phyloP scores from a whole-genome alignment of 192 early-diverging fungal species.

The Mortierella alpina region DNA sequence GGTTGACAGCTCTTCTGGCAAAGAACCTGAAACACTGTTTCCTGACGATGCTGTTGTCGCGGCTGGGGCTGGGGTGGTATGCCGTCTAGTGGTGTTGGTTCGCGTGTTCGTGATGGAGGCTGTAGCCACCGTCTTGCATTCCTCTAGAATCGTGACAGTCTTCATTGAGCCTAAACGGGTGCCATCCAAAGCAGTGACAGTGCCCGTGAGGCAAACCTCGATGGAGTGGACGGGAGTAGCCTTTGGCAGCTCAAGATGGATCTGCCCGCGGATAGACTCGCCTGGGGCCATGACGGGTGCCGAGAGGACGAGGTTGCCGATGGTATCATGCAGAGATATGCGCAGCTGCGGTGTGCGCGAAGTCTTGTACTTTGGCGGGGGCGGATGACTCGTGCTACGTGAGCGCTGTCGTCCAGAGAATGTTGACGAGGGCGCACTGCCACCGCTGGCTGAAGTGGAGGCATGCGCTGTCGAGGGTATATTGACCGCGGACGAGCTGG shows the following conservation, averaged over 20 bases:
- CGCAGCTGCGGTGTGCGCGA: constrained; percentile 48
- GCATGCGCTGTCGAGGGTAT: neutral
- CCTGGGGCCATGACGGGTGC: constrained; percentile 52
- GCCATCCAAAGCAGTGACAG: constrained; percentile 48
- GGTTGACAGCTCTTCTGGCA: neutral
- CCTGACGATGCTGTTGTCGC: constrained; percentile 1
- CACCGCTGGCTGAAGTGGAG: neutral
- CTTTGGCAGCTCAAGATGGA: constrained; percentile 45
- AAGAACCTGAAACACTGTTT: neutral
- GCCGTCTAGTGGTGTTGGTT: constrained; percentile 41
- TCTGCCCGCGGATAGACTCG: constrained; percentile 48
- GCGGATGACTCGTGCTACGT: constrained; percentile 42
- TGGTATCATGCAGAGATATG: constrained; percentile 43
- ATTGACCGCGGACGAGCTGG: constrained; percentile 27
- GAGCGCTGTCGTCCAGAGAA: constrained; percentile 23
- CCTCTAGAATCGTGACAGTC: constrained; percentile 44
- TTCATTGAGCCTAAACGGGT: constrained; percentile 44
- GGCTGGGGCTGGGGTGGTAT: constrained; percentile 21
- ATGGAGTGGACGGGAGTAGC: constrained; percentile 50
- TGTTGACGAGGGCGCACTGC: neutral
- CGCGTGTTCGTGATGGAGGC: constrained; percentile 42
- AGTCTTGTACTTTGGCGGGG: constrained; percentile 52
- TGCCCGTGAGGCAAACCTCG: constrained; percentile 43
- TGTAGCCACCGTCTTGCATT: constrained; percentile 51
- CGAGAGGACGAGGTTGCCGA: constrained; percentile 36